Evolutionary conservation across 1,284 basidiomycete species (phyloP), one percentile per base, ranked within the genome.

Genomic region (Vanrija sp.): DNA sequence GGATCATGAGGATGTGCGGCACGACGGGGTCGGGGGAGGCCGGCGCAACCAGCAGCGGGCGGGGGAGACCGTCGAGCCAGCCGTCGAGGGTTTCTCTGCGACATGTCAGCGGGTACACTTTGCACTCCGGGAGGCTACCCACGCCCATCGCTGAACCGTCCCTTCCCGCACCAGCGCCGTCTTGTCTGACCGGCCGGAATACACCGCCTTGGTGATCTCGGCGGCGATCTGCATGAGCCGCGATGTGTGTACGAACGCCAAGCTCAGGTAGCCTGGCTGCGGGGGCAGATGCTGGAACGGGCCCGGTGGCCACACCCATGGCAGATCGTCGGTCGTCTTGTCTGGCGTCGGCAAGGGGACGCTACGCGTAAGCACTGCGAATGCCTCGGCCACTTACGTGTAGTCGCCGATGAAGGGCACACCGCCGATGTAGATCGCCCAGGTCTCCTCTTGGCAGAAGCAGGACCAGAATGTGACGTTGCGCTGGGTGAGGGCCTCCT

Each of bases 1-100:
- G 84, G 53, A 85, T 73, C 78, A 83, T 84, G 4, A 86, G 70
- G 27, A 82, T 78, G 51, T 86, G 84, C 0, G 84, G 84, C 0
- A 82, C 78, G 3, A 83, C 79, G 9, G 75, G 78, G 7, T 75
- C 71, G 6, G 53, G 51, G 20, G 78, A 80, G 18, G 80, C 78
- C 23, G 79, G 69, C 4, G 80, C 80, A 25, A 85, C 73, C 10
- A 53, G 41, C 9, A 74, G 54, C 27, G 84, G 79, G 0, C 80
- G 71, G 0, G 83, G 74, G 3, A 86, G 73, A 0, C 75, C 71
- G 23, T 82, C 79, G 61, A 81, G 81, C 84, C 84, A 86, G 1
- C 76, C 78, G 58, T 83, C 82, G 10, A 86, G 78, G 54, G 81
- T n/a, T 23, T 59, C 57, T n/a, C 48, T 53, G 45, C 45, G 46